Base-by-base conservation (phyloP, 306 rosid genomes). In the Spatholobus suberectus region DNA sequence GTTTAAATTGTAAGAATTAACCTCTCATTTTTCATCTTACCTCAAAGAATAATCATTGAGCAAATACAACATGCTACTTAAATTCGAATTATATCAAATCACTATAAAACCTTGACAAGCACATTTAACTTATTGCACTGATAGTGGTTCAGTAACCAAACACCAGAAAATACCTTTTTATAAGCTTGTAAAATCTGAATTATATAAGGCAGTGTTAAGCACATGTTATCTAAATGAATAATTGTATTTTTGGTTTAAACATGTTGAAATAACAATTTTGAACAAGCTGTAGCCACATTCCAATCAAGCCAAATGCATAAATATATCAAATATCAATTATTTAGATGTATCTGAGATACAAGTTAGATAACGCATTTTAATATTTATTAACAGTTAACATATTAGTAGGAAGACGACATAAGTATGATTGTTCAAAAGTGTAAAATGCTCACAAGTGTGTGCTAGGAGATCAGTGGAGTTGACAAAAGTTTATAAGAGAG, bases 281-380 rank as follows among this genome's bases (percentile, higher is more conserved):
- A 58, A 70, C 40, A 11, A 5, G 67, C 32, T 46, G 46, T 69
- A 69, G 24, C 40, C 38, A 26, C 13, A 26, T 65, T 73, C 26
- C 43, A 26, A 57, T 80, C 11, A n/a, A 37, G 67, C n/a, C 46
- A 44, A 70, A 37, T 23, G 35, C 32, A 15, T 59, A n/a, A 23
- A 70, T n/a, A 7, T 8, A 46, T 23, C 62, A 24, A 67, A 13
- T 20, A 27, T n/a, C n/a, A 47, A 58, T 8, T 43, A 59, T 43
- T 47, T 17, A 74, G 41, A 79, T 79, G 76, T 69, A 65, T 32
- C 75, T 8, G 23, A 44, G 29, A 52, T 52, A 9, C 47, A 73
- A 44, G 49, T 52, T 44, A 49, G 70, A 65, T 75, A 79, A 66
- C 11, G 66, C 46, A 47, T 70, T 83, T 62, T 58, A 73, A 15